Conservation (phyloP, 2,329 filamentous ascomycete genomes). For the Fusarium duplospermum region DNA sequence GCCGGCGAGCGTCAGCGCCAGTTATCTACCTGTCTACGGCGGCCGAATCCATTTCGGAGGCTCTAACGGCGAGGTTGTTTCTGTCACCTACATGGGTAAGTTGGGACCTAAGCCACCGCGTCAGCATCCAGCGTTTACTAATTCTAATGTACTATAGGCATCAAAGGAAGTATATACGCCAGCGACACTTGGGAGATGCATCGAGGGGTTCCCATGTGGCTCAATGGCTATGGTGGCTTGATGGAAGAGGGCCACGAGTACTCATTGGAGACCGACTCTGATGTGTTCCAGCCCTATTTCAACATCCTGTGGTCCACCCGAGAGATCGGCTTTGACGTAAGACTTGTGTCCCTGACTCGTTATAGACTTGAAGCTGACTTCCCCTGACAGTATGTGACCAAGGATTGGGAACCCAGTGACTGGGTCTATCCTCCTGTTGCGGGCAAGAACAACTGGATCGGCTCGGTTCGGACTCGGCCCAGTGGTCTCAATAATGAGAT, state of each 20-base stretch:
- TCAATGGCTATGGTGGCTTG: neutral
- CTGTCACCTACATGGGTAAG: conserved; percentile 18
- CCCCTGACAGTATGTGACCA: neutral
- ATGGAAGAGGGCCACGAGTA: conserved; percentile 8
- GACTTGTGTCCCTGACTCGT: neutral
- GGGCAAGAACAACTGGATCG: conserved; percentile 12
- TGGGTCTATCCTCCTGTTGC: conserved; percentile 12
- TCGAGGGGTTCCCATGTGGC: neutral
- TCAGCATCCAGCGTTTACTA: neutral
- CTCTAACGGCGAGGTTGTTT: conserved; percentile 3
- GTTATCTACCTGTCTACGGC: conserved; percentile 10
- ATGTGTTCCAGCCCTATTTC: conserved; percentile 3
- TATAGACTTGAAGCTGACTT: neutral
- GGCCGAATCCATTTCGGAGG: conserved; percentile 4
- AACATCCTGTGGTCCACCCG: conserved; percentile 9
- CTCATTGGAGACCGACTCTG: neutral
- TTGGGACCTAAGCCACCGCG: neutral
- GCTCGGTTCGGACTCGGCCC: neutral
- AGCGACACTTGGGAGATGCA: conserved; percentile 12
- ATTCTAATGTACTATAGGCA: neutral
- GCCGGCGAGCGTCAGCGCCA: neutral
- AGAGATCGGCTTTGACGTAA: conserved; percentile 16
- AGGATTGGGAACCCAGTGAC: conserved; percentile 11
- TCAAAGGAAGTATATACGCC: conserved; percentile 12
- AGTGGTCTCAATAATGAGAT: neutral